Conservation (phyloP, 139 green algal genomes). For the Protoeuglena noctilucae region DNA sequence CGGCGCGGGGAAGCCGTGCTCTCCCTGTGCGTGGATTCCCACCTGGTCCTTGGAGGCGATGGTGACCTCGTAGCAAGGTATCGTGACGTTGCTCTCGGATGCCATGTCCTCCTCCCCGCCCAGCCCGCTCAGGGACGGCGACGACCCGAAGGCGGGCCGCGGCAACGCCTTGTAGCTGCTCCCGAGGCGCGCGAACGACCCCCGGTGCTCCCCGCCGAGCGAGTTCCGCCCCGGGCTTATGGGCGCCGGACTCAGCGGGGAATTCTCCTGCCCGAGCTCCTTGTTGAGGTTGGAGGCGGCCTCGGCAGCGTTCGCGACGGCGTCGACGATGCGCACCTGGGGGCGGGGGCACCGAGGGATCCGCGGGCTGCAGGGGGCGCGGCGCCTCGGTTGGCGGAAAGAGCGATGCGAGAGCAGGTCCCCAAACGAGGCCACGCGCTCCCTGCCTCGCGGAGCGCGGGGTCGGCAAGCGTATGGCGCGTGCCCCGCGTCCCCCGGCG, state of each 20-base stretch:
- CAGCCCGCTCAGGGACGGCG: conserved; percentile 44
- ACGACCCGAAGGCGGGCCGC: conserved; percentile 73
- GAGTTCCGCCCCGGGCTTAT: neutral
- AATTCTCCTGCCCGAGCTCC: too few species aligned
- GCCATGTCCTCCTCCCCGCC: neutral
- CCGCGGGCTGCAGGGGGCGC: too few species aligned
- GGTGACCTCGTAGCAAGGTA: conserved; percentile 74
- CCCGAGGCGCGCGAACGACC: conserved; percentile 21
- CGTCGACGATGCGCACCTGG: neutral
- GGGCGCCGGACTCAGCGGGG: conserved; percentile 1
- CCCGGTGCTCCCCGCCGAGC: conserved; percentile 4
- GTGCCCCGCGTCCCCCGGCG: too few species aligned
- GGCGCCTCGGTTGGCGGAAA: too few species aligned
- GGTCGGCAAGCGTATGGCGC: too few species aligned
- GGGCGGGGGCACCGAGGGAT: too few species aligned
- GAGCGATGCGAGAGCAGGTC: too few species aligned
- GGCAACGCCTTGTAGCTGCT: conserved; percentile 18
- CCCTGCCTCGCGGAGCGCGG: too few species aligned
- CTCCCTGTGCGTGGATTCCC: neutral
- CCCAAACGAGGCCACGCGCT: too few species aligned
- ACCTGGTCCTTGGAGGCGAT: conserved; percentile 73
- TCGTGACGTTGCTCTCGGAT: conserved; percentile 11
- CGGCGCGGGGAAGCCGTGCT: neutral
- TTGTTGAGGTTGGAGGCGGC: too few species aligned
- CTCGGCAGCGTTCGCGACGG: too few species aligned